A percentile compares a stretch with the other conserved stretches of the same genome.
Conservation (phyloP, 257 asterid genomes). For the Solanum chmielewskii region DNA sequence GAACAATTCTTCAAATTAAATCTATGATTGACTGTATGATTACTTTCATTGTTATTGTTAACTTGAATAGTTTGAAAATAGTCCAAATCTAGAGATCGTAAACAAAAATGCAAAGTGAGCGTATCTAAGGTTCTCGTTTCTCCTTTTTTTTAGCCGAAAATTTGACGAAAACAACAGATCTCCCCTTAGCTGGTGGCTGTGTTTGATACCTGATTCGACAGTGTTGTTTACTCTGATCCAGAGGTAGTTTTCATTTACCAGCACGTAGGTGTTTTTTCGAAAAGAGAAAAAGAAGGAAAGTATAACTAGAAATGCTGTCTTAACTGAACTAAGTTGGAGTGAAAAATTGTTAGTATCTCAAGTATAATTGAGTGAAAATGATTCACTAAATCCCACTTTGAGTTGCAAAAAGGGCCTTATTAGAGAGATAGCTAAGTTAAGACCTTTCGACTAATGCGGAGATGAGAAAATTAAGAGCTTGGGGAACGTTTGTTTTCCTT, state of each 20-base stretch:
- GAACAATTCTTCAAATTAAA: background rate
- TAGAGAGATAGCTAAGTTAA: background rate
- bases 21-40: background rate
- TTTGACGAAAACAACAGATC: background rate
- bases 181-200: background rate
- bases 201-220: background rate
- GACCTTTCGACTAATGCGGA: background rate
- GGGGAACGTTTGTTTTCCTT: background rate
- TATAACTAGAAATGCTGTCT: background rate
- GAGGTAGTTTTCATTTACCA: background rate
- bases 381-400: background rate
- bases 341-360: background rate
- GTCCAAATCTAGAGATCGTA: background rate
- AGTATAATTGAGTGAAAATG: background rate
- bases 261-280: background rate
- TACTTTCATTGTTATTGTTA: background rate
- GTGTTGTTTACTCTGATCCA: background rate
- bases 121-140: background rate
- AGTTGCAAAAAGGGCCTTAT: background rate
- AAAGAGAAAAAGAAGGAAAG: background rate
- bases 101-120: background rate
- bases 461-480: background rate
- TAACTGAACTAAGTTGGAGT: background rate
- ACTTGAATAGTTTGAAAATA: background rate
- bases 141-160: background rate